Evolutionary conservation across 2,329 filamentous ascomycete genomes (phyloP), one percentile per base, ranked within the genome.

Genomic region (Pseudocercospora crystallina): DNA sequence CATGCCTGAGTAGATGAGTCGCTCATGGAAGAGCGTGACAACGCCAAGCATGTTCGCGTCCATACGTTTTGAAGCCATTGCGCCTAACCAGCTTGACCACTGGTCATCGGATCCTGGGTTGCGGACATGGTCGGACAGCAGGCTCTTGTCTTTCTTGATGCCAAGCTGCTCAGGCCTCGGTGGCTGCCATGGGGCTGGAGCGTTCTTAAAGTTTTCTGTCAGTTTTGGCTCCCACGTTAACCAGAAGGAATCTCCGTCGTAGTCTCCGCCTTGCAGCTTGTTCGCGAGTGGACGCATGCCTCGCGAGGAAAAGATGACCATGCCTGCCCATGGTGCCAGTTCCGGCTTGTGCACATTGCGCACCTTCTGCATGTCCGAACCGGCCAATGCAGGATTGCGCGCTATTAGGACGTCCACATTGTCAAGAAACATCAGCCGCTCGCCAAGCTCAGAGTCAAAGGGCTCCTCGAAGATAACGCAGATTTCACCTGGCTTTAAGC

Each of bases 241-340:
- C 86, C 87, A 91, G 4, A 87, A 77, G 10, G 73, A 78, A 55
- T 94, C 89, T 0, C 89, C 89, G 58, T 92, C 88, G 55, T 90
- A 92, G 61, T 92, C 89, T 0, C 89, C 89, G 0, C 89, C 89
- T 1, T 87, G 89, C 0, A 92, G 73, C 60, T 85, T 84, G 8
- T 82, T 80, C 0, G 87, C 89, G 0, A 90, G 75, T 0, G 87
- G 81, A 0, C 70, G 72, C 20, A 77, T 64, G 0, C 87, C 87
- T 52, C 78, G 80, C 0, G 74, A 76, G 0, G 88, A 77, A 58
- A 97, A 96, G 0, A 96, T 79, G 11, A 94, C 77, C 1, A 96
- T 84, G 60, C 96, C 86, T 53, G 86, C 0, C 96, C 69, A 2
- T 81, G 80, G 2, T 84, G n/a, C 80, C 0, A 92, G 71, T 36